Evolutionary conservation across 1,284 basidiomycete genomes (phyloP), one percentile per base, ranked within the genome.

Genomic region (Papiliotrema fonsecae): DNA sequence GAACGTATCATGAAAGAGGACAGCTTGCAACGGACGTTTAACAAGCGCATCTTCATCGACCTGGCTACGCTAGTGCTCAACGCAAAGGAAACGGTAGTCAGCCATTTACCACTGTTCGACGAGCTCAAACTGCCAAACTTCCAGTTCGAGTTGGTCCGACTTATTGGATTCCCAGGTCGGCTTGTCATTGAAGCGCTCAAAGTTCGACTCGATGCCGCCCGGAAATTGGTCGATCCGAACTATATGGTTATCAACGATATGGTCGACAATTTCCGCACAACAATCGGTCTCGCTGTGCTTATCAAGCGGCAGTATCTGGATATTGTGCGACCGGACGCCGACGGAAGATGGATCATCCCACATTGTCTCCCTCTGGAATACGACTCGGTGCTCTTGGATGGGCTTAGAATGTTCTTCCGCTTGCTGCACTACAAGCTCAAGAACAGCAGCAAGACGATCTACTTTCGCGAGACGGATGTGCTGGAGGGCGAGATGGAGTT

Each of bases 381-480:
- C 72, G 93, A 98, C 68, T 76, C 80, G 21, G 89, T 89, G 2
- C 84, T 98, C 47, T 77, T 96, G 50, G 87, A 93, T 56, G 89
- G 90, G 9, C 77, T 98, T 57, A 81, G 83, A 9, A 86, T 86
- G 69, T 96, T 98, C 76, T 98, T 98, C 80, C 86, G 83, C 64
- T 78, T 99, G 28, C 83, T 98, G 26, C 89, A 96, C 61, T 91
- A 87, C 85, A 96, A 97, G 71, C 79, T 99, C 46, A 94, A 94
- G 74, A 88, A 87, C 55, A 88, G 87, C n/a, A 81, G 82, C 50
- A 91, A 88, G 67, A 86, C 87, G 22, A 87, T 93, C 45, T 89
- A 94, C 72, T 96, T 97, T 77, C 94, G 96, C 64, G 94, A 98
- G 76, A 97, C 93, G 1, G 96, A 98, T 66, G 84, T 97, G 22